Base-by-base conservation (phyloP, 257 asterid genomes). In the Solanum paucissectum region DNA sequence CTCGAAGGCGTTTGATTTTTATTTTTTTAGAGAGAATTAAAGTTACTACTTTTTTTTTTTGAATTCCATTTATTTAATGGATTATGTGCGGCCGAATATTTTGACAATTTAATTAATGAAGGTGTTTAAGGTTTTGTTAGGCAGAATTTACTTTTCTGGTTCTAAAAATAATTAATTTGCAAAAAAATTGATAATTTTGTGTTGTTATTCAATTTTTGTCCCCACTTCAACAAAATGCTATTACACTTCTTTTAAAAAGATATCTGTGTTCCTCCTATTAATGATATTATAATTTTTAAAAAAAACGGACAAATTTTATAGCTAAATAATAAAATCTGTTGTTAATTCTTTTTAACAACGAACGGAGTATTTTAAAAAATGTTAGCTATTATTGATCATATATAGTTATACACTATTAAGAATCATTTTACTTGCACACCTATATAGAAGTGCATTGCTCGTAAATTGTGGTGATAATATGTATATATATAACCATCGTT, bases 401-500 rank as follows among this genome's bases (percentile, higher is more conserved):
- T n/a, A n/a, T 49, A 12, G 18, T 44, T 40, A 40, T 40, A 9
- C 44, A 40, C 12, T 42, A 49, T 5, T 49, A 21, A 49, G 8
- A 49, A 49, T 14, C 60, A 49, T 49, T 49, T 49, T 49, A 5
- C 60, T 49, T 5, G 8, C 60, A 49, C 21, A 13, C 60, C 21
- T 49, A 49, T 13, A 13, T 49, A 49, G 58, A 42, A 42, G 46
- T 13, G 0, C 58, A 46, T 49, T 49, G 1, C 7, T 14, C 58
- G 0, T 49, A 13, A 13, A 0, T 49, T 49, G 0, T 49, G 0
- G 58, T 13, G 20, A 49, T 49, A 49, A 29, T 29, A 29, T 29
- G 29, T 29, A 29, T 29, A 46, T 46, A 46, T 46, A 46, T 46
- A 49, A 49, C 60, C 21, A 49, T 49, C 21, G 60, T 49, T 14